Evolutionary conservation across 73 alveolate species (phyloP).

Genomic region (Paramecium sexaurelia): DNA sequence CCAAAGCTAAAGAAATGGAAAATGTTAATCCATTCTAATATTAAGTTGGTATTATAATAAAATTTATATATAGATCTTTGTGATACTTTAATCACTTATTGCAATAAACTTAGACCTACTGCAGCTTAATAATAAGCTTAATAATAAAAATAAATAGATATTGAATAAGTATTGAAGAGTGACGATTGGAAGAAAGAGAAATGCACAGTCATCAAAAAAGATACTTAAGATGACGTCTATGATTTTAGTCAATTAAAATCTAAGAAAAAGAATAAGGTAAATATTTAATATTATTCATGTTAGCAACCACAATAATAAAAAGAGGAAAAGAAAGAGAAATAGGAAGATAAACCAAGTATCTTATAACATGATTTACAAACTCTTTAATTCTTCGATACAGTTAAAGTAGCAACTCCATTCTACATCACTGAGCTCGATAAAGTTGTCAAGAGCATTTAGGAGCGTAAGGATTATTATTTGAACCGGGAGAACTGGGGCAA

Average conservation of each 20-base stretch:
- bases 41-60: neutral
- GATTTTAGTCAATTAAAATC: neutral
- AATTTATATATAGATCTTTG: neutral
- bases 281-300: neutral
- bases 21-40: constrained; percentile 39
- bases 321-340: neutral
- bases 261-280: neutral
- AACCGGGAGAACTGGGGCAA: constrained; percentile 26
- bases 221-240: neutral
- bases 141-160: constrained; percentile 8
- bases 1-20: neutral
- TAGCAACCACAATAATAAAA: constrained; percentile 26
- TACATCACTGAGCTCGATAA: neutral
- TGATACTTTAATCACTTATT: neutral
- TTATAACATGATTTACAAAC: constrained; percentile 27
- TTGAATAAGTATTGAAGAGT: constrained; percentile 34
- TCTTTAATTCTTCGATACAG: constrained; percentile 39
- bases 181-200: constrained; percentile 53
- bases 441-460: neutral
- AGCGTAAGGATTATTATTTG: constrained; percentile 25
- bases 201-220: neutral
- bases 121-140: neutral
- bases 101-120: neutral
- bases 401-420: constrained; percentile 49
- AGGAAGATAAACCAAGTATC: neutral